These are phyloP conservation scores for Boletus fagicola DNA, from an alignment of 768 basidiomycete species.

Conservation along the genomic window DNA sequence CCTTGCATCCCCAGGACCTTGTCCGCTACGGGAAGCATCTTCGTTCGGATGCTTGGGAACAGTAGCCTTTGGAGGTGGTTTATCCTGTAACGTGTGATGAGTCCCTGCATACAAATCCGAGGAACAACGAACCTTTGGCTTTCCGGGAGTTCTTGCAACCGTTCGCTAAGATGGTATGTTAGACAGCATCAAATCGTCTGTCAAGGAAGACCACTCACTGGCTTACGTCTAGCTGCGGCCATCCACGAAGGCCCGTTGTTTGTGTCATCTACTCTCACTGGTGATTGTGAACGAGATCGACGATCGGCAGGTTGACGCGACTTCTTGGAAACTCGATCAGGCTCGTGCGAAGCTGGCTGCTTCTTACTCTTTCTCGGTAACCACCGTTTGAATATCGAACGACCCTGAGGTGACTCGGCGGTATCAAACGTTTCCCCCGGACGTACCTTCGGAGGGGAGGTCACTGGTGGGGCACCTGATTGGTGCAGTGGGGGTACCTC, in stretches of 20 bases:
- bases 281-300: neutral
- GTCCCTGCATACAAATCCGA: neutral
- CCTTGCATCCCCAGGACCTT: neutral
- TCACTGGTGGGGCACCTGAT: conserved; percentile 28
- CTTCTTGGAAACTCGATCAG: too few relatives aligned
- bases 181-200: neutral
- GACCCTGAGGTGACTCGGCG: too few relatives aligned
- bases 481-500: too few relatives aligned
- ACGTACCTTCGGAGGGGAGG: too few relatives aligned
- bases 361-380: too few relatives aligned
- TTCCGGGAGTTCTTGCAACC: neutral
- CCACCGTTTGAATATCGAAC: too few relatives aligned
- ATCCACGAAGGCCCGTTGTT: neutral
- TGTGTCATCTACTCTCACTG: neutral
- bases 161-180: neutral
- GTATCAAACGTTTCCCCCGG: too few relatives aligned
- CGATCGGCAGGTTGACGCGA: neutral
- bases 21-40: neutral
- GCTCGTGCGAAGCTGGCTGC: too few relatives aligned
- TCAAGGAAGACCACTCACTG: neutral
- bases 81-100: neutral
- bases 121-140: neutral
- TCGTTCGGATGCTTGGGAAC: neutral
- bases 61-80: neutral
- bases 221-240: neutral